These are phyloP conservation scores for Ophiostoma novo-ulmi DNA, from an alignment of 2,329 filamentous ascomycete species.

Conservation along the genomic window DNA sequence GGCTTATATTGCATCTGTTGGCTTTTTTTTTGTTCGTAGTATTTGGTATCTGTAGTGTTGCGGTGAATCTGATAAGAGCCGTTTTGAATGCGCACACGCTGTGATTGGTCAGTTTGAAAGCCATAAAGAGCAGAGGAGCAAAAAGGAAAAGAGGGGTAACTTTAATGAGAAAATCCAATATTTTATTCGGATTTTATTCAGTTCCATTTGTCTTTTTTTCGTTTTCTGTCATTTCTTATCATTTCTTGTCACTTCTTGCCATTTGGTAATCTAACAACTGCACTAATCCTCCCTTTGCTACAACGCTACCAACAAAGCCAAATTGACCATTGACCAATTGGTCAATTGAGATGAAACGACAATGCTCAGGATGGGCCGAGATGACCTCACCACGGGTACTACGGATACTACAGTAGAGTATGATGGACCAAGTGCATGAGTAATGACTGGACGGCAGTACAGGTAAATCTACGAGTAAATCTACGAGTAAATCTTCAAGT, in stretches of 20 bases:
- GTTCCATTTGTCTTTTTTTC: too few relatives aligned
- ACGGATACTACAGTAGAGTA: background rate
- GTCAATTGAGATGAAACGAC: background rate
- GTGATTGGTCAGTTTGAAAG: slow-evolving; percentile 22
- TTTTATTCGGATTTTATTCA: background rate
- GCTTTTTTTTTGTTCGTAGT: background rate
- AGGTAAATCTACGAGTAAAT: background rate
- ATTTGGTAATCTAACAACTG: too few relatives aligned
- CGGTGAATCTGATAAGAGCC: slow-evolving; percentile 28
- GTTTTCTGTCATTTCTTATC: too few relatives aligned
- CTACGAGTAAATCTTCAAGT: background rate
- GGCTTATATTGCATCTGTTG: background rate
- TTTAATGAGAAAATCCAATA: background rate
- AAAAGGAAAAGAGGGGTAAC: slow-evolving; percentile 10
- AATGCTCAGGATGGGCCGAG: background rate
- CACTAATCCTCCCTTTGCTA: background rate
- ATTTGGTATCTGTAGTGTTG: too few relatives aligned
- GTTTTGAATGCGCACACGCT: slow-evolving; percentile 22
- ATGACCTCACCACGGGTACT: background rate
- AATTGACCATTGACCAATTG: background rate
- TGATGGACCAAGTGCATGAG: background rate
- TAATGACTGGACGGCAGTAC: background rate
- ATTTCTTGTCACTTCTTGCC: too few relatives aligned
- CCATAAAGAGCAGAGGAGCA: slow-evolving; percentile 4
- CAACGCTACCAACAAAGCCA: background rate